Evolutionary conservation across 306 rosid genomes (phyloP).

Genomic region (Vigna trinervia): DNA sequence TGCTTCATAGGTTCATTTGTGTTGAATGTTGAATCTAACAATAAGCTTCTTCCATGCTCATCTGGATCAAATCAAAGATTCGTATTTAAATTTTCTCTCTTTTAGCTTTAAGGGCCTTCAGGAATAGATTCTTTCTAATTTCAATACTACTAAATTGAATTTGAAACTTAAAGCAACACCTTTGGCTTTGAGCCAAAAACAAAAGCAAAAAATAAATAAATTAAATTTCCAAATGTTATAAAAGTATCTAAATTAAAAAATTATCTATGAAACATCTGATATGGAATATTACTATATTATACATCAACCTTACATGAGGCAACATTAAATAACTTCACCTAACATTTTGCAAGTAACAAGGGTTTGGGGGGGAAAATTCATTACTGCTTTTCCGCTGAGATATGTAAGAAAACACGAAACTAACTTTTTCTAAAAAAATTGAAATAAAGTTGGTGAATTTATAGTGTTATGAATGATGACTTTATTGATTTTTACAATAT

Average conservation of each 20-base stretch:
- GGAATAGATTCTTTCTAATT: constrained; percentile 37
- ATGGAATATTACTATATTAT: not conserved
- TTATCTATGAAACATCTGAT: not conserved
- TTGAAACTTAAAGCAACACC: constrained; percentile 45
- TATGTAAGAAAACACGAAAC: not conserved
- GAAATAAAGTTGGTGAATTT: no score
- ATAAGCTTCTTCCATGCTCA: not conserved
- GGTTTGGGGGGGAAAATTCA: not conserved
- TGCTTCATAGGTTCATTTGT: constrained; percentile 21
- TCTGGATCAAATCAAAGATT: constrained; percentile 41
- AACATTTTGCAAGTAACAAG: not conserved
- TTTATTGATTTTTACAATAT: not conserved
- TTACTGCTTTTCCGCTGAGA: not conserved
- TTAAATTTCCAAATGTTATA: not conserved
- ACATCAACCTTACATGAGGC: not conserved
- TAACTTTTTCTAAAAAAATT: no score
- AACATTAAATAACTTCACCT: constrained; percentile 25
- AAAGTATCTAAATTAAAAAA: constrained; percentile 8
- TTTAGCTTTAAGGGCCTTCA: constrained; percentile 27
- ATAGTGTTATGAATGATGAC: not conserved
- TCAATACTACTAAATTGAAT: constrained; percentile 17
- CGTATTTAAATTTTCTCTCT: constrained; percentile 22
- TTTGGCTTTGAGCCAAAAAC: constrained; percentile 44
- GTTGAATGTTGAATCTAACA: constrained; percentile 30
- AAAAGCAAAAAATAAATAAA: constrained; percentile 6